These are phyloP conservation scores for Torulaspora quercuum DNA, from an alignment of 805 yeast genomes.

Conservation along the genomic window DNA sequence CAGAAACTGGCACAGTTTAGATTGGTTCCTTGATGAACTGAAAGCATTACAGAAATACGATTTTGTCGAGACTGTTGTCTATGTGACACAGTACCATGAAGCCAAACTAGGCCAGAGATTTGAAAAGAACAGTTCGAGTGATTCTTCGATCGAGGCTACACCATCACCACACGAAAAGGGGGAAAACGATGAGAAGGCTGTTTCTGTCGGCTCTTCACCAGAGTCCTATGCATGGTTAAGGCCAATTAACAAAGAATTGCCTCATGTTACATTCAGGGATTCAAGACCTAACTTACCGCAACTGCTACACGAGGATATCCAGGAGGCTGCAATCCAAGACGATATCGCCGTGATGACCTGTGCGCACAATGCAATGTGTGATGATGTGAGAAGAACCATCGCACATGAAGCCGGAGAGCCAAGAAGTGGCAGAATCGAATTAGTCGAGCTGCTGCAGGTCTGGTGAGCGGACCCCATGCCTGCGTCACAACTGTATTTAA, in stretches of 20 bases:
- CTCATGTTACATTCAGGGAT: slow-evolving; percentile 40
- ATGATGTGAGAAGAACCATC: slow-evolving; percentile 46
- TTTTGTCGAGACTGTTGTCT: slow-evolving; percentile 30
- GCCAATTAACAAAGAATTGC: slow-evolving; percentile 20
- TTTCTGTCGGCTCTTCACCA: slow-evolving; percentile 2
- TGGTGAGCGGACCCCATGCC: slow-evolving; percentile 44
- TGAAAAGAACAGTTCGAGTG: slow-evolving; percentile 6
- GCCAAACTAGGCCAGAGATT: slow-evolving; percentile 15
- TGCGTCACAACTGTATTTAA: no score
- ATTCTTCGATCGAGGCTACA: slow-evolving; percentile 5
- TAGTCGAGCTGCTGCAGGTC: slow-evolving; percentile 55
- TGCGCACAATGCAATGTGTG: slow-evolving; percentile 55
- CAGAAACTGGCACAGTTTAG: slow-evolving; percentile 48
- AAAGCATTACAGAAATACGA: slow-evolving; percentile 18
- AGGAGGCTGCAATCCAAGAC: slow-evolving; percentile 37
- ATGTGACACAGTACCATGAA: slow-evolving; percentile 55
- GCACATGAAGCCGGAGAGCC: slow-evolving; percentile 34
- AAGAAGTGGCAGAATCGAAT: slow-evolving; percentile 46
- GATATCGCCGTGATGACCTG: slow-evolving; percentile 52
- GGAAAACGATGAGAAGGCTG: slow-evolving; percentile 2
- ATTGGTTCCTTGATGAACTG: slow-evolving; percentile 48
- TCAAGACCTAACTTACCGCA: slow-evolving; percentile 47
- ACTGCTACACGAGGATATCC: slow-evolving; percentile 39
- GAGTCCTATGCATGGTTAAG: slow-evolving; percentile 9
- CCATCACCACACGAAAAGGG: slow-evolving; percentile 4